Conservation (phyloP, 352 stramenopile species). For the Phytophthora cryptogea region DNA sequence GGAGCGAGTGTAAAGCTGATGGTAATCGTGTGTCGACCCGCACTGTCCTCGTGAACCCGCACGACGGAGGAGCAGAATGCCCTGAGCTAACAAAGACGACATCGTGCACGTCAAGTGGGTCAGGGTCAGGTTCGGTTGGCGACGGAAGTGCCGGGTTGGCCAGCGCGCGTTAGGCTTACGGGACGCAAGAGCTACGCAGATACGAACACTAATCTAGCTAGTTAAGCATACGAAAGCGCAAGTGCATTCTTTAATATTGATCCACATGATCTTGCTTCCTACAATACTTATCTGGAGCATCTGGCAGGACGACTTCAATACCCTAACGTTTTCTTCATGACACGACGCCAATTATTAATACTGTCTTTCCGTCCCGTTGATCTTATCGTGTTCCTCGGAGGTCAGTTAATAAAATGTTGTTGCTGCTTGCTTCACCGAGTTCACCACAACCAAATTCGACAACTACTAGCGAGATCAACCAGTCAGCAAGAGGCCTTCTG, state of each 20-base stretch:
- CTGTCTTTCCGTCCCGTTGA: background rate
- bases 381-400: conserved; percentile 17
- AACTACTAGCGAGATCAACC: conserved; percentile 1
- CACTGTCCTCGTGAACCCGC: conserved; percentile 35
- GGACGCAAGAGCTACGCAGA: no score
- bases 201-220: background rate
- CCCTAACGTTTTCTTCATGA: no score
- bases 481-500: background rate
- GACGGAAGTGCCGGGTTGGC: background rate
- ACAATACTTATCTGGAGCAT: background rate
- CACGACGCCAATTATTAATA: no score
- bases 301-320: no score
- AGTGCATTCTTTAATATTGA: no score
- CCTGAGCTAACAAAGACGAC: conserved; percentile 31
- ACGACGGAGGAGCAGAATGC: conserved; percentile 46
- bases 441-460: conserved; percentile 13
- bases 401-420: no score
- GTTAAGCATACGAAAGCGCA: background rate
- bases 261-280: background rate
- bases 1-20: conserved; percentile 23
- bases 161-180: background rate
- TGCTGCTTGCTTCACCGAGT: no score
- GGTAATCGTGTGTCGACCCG: conserved; percentile 41
- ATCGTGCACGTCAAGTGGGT: conserved; percentile 15
- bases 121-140: conserved; percentile 8